Percentiles rank a stretch among this genome's conserved stretches.
These are phyloP conservation scores for Psilocybe subaeruginosa DNA, from an alignment of 768 basidiomycete genomes.

Conservation along the genomic window DNA sequence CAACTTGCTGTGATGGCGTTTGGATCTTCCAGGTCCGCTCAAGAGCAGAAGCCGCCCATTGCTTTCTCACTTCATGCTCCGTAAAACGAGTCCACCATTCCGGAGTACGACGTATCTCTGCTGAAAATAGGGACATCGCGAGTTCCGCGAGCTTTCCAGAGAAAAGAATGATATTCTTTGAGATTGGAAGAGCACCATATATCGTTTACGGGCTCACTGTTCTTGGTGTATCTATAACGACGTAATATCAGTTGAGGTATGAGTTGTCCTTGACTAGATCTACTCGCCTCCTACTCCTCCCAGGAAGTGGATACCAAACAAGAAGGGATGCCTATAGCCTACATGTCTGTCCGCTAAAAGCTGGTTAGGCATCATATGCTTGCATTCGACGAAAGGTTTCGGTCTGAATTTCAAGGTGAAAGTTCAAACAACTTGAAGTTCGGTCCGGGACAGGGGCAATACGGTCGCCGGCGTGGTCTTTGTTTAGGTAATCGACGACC, in stretches of 20 bases:
- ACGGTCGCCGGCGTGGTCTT: neutral
- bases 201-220: slow-evolving; percentile 39
- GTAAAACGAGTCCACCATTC: slow-evolving; percentile 44
- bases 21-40: slow-evolving; percentile 33
- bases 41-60: slow-evolving; percentile 35
- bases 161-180: neutral
- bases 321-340: slow-evolving; percentile 55
- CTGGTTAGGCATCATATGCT: slow-evolving; percentile 14
- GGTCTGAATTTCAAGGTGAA: neutral
- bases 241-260: neutral
- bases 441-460: too few relatives aligned
- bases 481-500: neutral
- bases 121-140: slow-evolving; percentile 53
- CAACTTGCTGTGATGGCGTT: slow-evolving; percentile 34
- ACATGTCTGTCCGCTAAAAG: slow-evolving; percentile 25
- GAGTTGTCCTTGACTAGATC: neutral
- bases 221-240: slow-evolving; percentile 43
- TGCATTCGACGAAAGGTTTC: neutral
- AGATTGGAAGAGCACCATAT: neutral
- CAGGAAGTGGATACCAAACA: slow-evolving; percentile 43
- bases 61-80: slow-evolving; percentile 26
- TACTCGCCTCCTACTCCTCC: slow-evolving; percentile 49
- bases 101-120: slow-evolving; percentile 38
- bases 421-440: too few relatives aligned
- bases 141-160: slow-evolving; percentile 44